Conservation (phyloP, 2,329 filamentous ascomycete genomes). For the Claviceps sorghi region DNA sequence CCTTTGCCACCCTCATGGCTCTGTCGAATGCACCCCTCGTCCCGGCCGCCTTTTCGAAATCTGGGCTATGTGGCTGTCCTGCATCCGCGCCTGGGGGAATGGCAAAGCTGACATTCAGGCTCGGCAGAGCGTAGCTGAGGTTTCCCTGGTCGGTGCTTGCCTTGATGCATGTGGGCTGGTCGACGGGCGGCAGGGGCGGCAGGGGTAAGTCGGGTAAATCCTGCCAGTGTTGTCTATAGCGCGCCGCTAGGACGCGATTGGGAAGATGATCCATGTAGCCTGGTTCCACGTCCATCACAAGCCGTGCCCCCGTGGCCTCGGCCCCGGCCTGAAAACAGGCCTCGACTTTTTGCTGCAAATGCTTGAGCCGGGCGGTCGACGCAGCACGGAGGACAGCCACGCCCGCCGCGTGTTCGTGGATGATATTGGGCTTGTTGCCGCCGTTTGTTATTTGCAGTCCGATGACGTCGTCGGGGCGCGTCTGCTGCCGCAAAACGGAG, state of each 20-base stretch:
- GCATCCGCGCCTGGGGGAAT: constrained; percentile 25
- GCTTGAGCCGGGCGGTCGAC: constrained; percentile 24
- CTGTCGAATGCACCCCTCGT: constrained; percentile 28
- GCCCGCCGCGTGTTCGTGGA: constrained; percentile 33
- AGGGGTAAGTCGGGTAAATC: constrained; percentile 18
- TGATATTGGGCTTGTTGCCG: constrained; percentile 38
- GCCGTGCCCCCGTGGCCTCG: constrained; percentile 28
- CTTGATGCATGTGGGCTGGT: constrained; percentile 12
- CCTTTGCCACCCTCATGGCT: constrained; percentile 31
- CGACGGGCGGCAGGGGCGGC: constrained; percentile 19
- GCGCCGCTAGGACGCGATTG: constrained; percentile 31
- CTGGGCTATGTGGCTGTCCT: constrained; percentile 34
- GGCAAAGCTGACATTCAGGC: constrained; percentile 35
- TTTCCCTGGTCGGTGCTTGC: constrained; percentile 47
- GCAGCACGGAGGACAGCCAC: constrained; percentile 30
- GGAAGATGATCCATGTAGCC: constrained; percentile 42
- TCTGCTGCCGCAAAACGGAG: constrained; percentile 39
- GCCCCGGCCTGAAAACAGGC: constrained; percentile 24
- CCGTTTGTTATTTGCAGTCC: constrained; percentile 37
- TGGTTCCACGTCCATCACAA: constrained; percentile 24
- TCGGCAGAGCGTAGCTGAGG: constrained; percentile 42
- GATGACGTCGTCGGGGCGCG: constrained; percentile 33
- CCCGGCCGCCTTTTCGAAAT: constrained; percentile 36
- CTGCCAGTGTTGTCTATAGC: constrained; percentile 28
- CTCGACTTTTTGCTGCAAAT: constrained; percentile 26